Percentiles rank a stretch among this genome's conserved stretches.
Conservation (phyloP, 2,329 filamentous ascomycete species). For the Aspergillus carbonarius region DNA sequence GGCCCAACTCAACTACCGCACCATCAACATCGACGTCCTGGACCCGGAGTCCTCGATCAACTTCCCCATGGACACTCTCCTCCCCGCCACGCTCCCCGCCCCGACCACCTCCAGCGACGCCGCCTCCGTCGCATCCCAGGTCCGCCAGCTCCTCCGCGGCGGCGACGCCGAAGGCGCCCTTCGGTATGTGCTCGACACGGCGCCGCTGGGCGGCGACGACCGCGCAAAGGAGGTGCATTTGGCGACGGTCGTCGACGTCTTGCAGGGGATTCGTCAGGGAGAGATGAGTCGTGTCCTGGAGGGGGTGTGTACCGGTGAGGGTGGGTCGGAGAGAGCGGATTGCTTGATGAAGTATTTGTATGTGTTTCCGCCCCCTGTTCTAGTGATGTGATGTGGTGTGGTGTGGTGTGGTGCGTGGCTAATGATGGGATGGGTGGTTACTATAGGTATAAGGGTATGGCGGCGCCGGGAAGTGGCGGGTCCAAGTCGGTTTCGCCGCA, state of each 20-base stretch:
- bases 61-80: constrained; percentile 83
- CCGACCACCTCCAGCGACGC: constrained; percentile 76
- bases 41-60: constrained; percentile 87
- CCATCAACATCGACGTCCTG: constrained; percentile 89
- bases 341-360: constrained; percentile 98
- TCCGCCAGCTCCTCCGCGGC: constrained; percentile 81
- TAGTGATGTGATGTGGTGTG: background rate
- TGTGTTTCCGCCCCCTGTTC: constrained; percentile 30
- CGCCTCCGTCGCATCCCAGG: constrained; percentile 73
- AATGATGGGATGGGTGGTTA: background rate
- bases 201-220: constrained; percentile 63
- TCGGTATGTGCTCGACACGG: constrained; percentile 77
- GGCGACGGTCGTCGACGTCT: constrained; percentile 83
- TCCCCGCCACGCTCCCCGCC: constrained; percentile 66
- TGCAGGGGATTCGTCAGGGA: constrained; percentile 92
- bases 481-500: constrained; percentile 65
- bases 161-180: constrained; percentile 87
- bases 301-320: constrained; percentile 73
- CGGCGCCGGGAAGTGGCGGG: constrained; percentile 48
- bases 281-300: constrained; percentile 90
- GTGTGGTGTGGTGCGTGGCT: constrained; percentile 1
- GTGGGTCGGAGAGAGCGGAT: constrained; percentile 82
- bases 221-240: constrained; percentile 76
- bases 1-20: constrained; percentile 67
- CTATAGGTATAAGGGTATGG: constrained; percentile 86